phyloP scores from a whole-genome alignment of 78 protist genomes.

The Dictyostelium discoideum region dicty_2.7 NC_007091.3:2759001-2759500 shows the following conservation, averaged over 20 bases:
- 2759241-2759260: neutral
- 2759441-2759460: neutral
- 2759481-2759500: neutral
- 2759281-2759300: neutral
- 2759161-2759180: neutral
- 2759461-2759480: neutral
- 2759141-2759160: neutral
- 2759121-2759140: neutral
- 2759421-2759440: neutral
- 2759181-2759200: neutral
- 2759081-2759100: neutral
- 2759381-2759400: neutral
- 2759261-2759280: neutral
- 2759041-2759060: neutral
- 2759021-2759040: neutral
- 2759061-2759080: neutral
- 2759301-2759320: neutral
- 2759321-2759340: neutral
- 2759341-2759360: neutral
- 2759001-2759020: neutral
- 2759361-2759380: neutral
- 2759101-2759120: neutral
- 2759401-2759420: neutral
- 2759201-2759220: neutral
- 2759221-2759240: neutral